Conservation (phyloP, 2,329 filamentous ascomycete species). For the Ceratocystis destructans region DNA sequence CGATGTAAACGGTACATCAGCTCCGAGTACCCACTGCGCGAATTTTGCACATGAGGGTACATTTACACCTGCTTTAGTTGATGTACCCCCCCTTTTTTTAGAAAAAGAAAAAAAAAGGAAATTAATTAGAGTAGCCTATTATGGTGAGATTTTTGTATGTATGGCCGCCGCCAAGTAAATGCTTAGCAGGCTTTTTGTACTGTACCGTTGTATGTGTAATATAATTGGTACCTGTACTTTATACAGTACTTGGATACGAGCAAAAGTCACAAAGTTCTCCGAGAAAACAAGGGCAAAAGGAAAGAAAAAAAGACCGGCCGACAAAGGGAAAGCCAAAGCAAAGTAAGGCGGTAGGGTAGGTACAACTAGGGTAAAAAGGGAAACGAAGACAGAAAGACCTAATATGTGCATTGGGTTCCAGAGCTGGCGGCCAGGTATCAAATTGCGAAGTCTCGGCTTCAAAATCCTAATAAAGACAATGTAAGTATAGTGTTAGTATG, state of each 20-base stretch:
- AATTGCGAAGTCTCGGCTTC: neutral
- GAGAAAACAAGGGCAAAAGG: neutral
- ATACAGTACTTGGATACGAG: neutral
- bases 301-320: neutral
- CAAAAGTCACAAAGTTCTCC: neutral
- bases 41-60: constrained; percentile 4
- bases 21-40: neutral
- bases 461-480: neutral
- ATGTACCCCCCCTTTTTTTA: constrained; percentile 2
- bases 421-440: neutral
- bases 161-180: too few species aligned
- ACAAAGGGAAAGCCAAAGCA: too few species aligned
- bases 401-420: neutral
- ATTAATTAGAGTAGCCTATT: too few species aligned
- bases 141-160: too few species aligned
- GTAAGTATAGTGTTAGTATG: neutral
- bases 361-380: too few species aligned
- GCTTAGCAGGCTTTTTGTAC: neutral
- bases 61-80: neutral
- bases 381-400: neutral
- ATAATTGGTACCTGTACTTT: too few species aligned
- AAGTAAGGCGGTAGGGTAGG: too few species aligned
- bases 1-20: neutral
- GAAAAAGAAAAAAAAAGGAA: neutral
- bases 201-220: too few species aligned